phyloP scores from a whole-genome alignment of 108 stramenopile genomes.

The Skeletonema marinoi region DNA sequence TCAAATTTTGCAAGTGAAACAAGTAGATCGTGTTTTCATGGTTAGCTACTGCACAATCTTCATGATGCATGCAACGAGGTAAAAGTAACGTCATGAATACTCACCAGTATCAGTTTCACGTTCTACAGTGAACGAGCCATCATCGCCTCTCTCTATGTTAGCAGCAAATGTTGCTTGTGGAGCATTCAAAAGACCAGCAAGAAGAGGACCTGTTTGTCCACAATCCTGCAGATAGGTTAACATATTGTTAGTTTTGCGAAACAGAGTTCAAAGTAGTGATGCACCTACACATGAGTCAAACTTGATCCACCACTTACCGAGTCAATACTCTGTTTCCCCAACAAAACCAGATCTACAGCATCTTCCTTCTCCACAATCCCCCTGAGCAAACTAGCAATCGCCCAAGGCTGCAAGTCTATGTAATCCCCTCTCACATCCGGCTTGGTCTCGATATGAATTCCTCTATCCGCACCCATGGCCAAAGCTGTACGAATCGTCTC shows the following conservation, averaged over 20 bases:
- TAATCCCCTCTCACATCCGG: conserved; percentile 91
- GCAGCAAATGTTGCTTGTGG: conserved; percentile 98
- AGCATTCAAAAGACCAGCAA: conserved; percentile 95
- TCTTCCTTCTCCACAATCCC: conserved; percentile 89
- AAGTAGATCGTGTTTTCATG: background rate
- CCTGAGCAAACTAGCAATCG: conserved; percentile 86
- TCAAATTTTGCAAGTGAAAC: background rate
- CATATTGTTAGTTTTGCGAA: background rate
- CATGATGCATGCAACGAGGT: background rate
- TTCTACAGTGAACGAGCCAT: conserved; percentile 81
- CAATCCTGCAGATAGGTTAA: conserved; percentile 52
- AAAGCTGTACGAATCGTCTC: conserved; percentile 95
- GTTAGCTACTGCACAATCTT: background rate
- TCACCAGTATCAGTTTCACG: conserved; percentile 95
- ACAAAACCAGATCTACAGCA: conserved; percentile 82
- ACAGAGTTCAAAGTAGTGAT: background rate
- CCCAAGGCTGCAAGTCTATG: conserved; percentile 94
- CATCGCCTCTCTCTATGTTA: conserved; percentile 73
- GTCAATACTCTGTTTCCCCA: conserved; percentile 99
- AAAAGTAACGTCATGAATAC: conserved; percentile 54
- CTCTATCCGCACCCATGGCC: conserved; percentile 90
- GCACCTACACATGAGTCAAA: conserved; percentile 27
- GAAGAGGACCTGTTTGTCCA: conserved; percentile 87
- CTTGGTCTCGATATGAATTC: conserved; percentile 91
- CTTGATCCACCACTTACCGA: conserved; percentile 62